Evolutionary conservation across 345 rosid species (phyloP).

Genomic region (Zanthoxylum bungeanum): DNA sequence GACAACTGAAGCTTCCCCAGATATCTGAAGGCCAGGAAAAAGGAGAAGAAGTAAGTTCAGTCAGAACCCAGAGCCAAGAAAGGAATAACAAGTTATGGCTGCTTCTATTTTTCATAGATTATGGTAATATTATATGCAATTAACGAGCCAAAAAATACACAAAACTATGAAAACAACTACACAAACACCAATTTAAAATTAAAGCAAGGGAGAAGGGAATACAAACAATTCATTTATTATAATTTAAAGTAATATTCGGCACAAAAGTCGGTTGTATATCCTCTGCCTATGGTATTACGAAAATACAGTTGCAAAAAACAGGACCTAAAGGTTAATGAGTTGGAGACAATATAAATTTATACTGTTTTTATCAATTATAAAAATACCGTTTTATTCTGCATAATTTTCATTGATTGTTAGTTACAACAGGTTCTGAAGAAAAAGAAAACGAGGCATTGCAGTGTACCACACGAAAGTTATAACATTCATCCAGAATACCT

Average conservation of each 20-base stretch:
- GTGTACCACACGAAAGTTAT: background rate
- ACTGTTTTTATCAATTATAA: background rate
- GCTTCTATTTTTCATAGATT: background rate
- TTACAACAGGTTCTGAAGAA: background rate
- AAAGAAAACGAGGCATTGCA: background rate
- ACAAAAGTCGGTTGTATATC: background rate
- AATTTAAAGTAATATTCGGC: background rate
- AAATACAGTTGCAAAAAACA: background rate
- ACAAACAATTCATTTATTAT: background rate
- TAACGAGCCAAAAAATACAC: background rate
- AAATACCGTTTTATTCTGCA: background rate
- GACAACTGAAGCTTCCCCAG: conserved; percentile 78
- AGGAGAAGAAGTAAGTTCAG: too few relatives aligned
- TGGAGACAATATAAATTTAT: background rate
- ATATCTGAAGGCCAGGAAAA: conserved; percentile 43
- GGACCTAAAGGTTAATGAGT: background rate
- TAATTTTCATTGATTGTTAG: background rate
- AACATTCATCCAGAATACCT: conserved; percentile 38
- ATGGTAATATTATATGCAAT: background rate
- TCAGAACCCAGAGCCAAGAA: background rate
- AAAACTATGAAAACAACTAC: background rate
- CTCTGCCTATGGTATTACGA: background rate
- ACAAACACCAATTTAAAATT: background rate
- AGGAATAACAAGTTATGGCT: background rate
- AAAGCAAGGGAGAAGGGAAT: too few relatives aligned